Conservation (phyloP, 2,329 filamentous ascomycete genomes). For the Escovopsis sp. region DNA sequence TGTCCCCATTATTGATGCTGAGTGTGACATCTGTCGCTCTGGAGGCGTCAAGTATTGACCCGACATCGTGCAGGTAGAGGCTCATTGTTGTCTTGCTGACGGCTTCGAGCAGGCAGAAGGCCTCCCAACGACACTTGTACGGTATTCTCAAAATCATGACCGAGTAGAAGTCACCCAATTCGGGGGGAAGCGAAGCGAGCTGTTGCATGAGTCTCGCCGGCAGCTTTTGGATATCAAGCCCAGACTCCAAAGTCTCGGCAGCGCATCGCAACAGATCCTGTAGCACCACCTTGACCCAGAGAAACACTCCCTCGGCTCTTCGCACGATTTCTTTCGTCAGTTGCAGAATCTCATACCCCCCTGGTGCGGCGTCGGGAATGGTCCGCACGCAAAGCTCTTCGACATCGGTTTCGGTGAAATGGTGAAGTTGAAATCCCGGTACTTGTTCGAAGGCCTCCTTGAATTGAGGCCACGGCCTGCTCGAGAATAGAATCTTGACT, state of each 20-base stretch:
- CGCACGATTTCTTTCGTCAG: background rate
- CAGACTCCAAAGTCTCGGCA: no score
- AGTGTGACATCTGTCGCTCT: background rate
- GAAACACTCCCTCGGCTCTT: background rate
- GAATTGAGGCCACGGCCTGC: constrained; percentile 1
- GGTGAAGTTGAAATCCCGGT: constrained; percentile 1
- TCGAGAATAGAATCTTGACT: constrained; percentile 1
- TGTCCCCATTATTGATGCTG: no score
- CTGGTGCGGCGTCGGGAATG: background rate
- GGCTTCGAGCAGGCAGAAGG: constrained; percentile 2
- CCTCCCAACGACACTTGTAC: background rate
- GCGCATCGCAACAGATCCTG: background rate
- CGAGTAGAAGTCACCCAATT: background rate
- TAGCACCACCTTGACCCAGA: constrained; percentile 2
- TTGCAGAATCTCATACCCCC: background rate
- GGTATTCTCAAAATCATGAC: background rate
- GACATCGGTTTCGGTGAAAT: constrained; percentile 1
- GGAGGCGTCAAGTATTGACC: background rate
- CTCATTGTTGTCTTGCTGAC: background rate
- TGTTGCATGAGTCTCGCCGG: background rate
- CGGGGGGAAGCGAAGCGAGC: background rate
- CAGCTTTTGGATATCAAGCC: background rate
- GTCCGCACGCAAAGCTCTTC: background rate
- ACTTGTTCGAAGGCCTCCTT: background rate
- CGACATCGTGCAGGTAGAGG: background rate